Evolutionary conservation across 1,284 basidiomycete genomes (phyloP).

Genomic region (Takashimella koratensis): DNA sequence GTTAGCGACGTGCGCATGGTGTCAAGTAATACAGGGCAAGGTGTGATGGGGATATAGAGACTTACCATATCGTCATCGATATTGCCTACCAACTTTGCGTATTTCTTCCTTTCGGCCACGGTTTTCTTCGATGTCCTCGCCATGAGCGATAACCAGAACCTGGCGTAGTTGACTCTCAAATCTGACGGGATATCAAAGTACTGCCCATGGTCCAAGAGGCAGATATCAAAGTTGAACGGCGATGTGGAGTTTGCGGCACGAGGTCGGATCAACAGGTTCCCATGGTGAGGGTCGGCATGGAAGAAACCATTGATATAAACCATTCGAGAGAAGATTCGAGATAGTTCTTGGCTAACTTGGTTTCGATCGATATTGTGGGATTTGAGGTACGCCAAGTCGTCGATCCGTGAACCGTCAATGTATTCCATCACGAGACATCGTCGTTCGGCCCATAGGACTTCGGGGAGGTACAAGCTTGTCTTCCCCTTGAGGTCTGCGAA

Average conservation of each 20-base stretch:
- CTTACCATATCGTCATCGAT: slow-evolving; percentile 77
- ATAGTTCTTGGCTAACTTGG: slow-evolving; percentile 84
- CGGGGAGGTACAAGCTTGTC: slow-evolving; percentile 86
- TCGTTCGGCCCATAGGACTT: slow-evolving; percentile 76
- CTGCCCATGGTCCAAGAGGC: slow-evolving; percentile 77
- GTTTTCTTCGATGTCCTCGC: slow-evolving; percentile 63
- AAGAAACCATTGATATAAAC: slow-evolving; percentile 82
- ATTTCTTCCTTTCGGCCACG: slow-evolving; percentile 67
- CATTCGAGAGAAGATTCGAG: slow-evolving; percentile 82
- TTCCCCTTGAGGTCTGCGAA: slow-evolving; percentile 61
- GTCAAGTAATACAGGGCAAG: background rate
- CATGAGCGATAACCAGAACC: slow-evolving; percentile 81
- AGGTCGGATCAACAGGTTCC: slow-evolving; percentile 86
- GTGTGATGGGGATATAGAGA: slow-evolving; percentile 11
- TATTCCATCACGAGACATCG: slow-evolving; percentile 92
- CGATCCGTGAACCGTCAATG: slow-evolving; percentile 79
- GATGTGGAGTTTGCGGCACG: slow-evolving; percentile 62
- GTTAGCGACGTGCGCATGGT: background rate
- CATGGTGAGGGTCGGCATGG: slow-evolving; percentile 53
- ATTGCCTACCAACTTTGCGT: slow-evolving; percentile 83
- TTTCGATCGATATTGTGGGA: slow-evolving; percentile 87
- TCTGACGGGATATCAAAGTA: slow-evolving; percentile 83
- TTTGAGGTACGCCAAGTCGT: slow-evolving; percentile 82
- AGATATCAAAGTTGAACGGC: slow-evolving; percentile 91
- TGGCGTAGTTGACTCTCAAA: slow-evolving; percentile 60